Evolutionary conservation across 805 yeast species (phyloP).

Genomic region (Lachancea sp.): DNA sequence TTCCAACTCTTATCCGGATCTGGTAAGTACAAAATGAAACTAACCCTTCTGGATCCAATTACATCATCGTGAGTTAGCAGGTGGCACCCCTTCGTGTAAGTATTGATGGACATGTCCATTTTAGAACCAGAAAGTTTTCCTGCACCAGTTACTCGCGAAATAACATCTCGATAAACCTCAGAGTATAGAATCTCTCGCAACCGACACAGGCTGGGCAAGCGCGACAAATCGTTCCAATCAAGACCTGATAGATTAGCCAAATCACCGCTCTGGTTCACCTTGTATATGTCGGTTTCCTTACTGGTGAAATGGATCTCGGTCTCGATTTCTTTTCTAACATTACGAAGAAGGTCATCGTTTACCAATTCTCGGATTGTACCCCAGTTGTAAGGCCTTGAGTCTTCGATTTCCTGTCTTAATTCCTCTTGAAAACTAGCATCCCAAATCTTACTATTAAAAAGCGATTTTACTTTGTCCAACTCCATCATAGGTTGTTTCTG

Average conservation of each 20-base stretch:
- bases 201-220: conserved; percentile 69
- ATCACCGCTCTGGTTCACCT: conserved; percentile 85
- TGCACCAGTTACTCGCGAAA: conserved; percentile 72
- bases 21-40: conserved; percentile 87
- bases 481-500: conserved; percentile 16
- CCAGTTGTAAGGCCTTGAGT: conserved; percentile 80
- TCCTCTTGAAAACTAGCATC: conserved; percentile 34
- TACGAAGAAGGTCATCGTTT: conserved; percentile 67
- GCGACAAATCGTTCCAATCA: conserved; percentile 62
- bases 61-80: conserved; percentile 95
- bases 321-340: conserved; percentile 80
- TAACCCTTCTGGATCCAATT: conserved; percentile 88
- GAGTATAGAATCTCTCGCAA: conserved; percentile 85
- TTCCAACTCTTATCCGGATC: conserved; percentile 90
- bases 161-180: conserved; percentile 70
- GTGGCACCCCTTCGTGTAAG: conserved; percentile 91
- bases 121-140: conserved; percentile 87
- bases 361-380: conserved; percentile 73
- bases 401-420: conserved; percentile 40
- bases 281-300: conserved; percentile 95
- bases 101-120: conserved; percentile 88
- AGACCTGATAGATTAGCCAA: conserved; percentile 87
- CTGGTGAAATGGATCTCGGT: conserved; percentile 81
- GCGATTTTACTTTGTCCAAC: conserved; percentile 32
- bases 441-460: conserved; percentile 48